Evolutionary conservation across 495 filamentous ascomycete genomes (phyloP).

Genomic region (Penicillium diatomitis): DNA sequence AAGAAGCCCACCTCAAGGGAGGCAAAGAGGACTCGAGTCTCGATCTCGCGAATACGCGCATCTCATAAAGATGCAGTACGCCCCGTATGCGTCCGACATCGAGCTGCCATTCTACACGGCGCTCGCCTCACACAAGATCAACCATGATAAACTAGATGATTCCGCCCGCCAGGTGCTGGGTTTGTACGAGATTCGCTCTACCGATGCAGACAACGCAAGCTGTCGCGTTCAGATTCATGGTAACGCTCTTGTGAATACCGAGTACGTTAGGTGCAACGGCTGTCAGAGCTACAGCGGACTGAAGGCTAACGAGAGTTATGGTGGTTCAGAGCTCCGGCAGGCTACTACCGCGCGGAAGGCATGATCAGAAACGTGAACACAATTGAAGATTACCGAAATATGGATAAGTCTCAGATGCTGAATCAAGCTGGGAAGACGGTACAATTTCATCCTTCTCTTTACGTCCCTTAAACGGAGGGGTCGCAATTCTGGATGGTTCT

Average conservation of each 20-base stretch:
- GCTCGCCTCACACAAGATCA: conserved; percentile 81
- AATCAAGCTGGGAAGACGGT: conserved; percentile 68
- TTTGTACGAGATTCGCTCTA: conserved; percentile 72
- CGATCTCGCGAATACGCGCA: too few relatives aligned
- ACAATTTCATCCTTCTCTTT: conserved; percentile 10
- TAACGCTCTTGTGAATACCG: conserved; percentile 69
- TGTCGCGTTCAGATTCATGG: conserved; percentile 82
- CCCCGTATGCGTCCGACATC: conserved; percentile 84
- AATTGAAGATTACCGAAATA: conserved; percentile 78
- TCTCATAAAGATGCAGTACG: conserved; percentile 47
- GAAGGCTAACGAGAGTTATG: conserved; percentile 4
- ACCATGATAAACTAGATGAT: conserved; percentile 92
- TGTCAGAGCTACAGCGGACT: neutral
- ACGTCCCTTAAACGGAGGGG: neutral
- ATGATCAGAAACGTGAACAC: conserved; percentile 96
- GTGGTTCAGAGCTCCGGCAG: conserved; percentile 53
- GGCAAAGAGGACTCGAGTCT: too few relatives aligned
- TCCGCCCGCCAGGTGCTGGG: conserved; percentile 81
- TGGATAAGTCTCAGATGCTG: conserved; percentile 64
- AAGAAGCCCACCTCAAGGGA: too few relatives aligned
- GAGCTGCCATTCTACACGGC: conserved; percentile 91
- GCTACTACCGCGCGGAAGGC: conserved; percentile 76
- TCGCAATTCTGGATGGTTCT: neutral
- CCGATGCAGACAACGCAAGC: conserved; percentile 58
- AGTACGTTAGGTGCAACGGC: conserved; percentile 40